Conservation (phyloP, 495 filamentous ascomycete species). For the Filosporella fistucella region DNA sequence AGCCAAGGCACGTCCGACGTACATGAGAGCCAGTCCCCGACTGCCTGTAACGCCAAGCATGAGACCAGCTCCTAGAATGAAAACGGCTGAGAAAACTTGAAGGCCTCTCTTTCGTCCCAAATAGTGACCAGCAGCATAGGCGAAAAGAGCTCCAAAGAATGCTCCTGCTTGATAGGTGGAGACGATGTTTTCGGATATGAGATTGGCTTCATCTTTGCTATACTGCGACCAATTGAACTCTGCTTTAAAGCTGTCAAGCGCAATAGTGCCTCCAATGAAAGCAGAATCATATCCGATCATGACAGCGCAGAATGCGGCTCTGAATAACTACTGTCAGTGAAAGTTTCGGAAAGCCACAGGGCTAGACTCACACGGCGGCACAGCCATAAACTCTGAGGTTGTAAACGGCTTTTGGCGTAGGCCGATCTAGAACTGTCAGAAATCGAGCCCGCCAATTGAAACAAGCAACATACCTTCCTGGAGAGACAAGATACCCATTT, state of each 20-base stretch:
- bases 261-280: slow-evolving; percentile 67
- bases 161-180: slow-evolving; percentile 64
- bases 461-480: slow-evolving; percentile 22
- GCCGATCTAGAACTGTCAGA: slow-evolving; percentile 49
- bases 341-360: slow-evolving; percentile 47
- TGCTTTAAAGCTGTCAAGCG: slow-evolving; percentile 51
- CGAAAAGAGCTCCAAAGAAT: slow-evolving; percentile 60
- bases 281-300: slow-evolving; percentile 70
- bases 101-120: slow-evolving; percentile 54
- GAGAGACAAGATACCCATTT: slow-evolving; percentile 50
- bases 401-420: slow-evolving; percentile 63
- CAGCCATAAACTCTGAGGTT: slow-evolving; percentile 66
- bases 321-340: no score
- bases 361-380: slow-evolving; percentile 38
- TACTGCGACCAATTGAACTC: slow-evolving; percentile 53
- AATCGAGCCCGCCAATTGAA: background rate
- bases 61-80: slow-evolving; percentile 59
- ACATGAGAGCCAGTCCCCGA: slow-evolving; percentile 56
- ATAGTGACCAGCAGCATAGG: slow-evolving; percentile 52
- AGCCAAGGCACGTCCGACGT: slow-evolving; percentile 49
- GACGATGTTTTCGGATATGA: slow-evolving; percentile 63
- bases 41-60: slow-evolving; percentile 55
- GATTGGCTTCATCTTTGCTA: slow-evolving; percentile 30
- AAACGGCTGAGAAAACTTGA: slow-evolving; percentile 47
- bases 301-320: no score